These are phyloP conservation scores for Fusarium hostae DNA, from an alignment of 2,329 filamentous ascomycete species.

Conservation along the genomic window DNA sequence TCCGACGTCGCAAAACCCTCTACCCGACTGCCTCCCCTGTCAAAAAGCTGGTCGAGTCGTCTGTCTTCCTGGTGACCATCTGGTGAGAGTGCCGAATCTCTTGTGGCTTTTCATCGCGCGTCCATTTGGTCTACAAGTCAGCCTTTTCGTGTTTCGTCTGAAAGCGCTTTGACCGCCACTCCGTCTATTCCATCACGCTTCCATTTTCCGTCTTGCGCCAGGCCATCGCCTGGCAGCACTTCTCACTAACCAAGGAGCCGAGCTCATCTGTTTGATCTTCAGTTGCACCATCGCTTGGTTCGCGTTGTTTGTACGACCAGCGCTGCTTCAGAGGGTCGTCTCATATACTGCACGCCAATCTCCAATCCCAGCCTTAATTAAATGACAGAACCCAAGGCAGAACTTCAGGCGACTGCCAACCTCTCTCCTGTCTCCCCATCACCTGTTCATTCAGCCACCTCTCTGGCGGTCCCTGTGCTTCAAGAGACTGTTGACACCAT, in stretches of 20 bases:
- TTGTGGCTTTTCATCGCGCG: constrained; percentile 13
- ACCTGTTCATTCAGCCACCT: constrained; percentile 58
- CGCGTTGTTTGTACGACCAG: constrained; percentile 36
- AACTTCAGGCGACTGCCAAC: constrained; percentile 64
- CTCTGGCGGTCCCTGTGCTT: constrained; percentile 61
- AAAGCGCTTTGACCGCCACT: constrained; percentile 25
- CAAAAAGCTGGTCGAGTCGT: constrained; percentile 14
- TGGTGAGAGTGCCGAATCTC: constrained; percentile 21
- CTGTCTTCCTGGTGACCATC: constrained; percentile 8
- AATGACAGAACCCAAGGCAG: constrained; percentile 58
- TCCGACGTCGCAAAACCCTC: constrained; percentile 44
- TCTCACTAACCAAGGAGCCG: constrained; percentile 36
- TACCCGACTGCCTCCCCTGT: constrained; percentile 21
- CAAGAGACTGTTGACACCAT: constrained; percentile 64
- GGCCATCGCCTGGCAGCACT: constrained; percentile 34
- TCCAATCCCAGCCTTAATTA: constrained; percentile 41
- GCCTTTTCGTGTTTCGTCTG: constrained; percentile 19
- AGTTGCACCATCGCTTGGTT: constrained; percentile 32
- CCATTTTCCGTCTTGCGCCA: constrained; percentile 29
- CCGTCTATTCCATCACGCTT: constrained; percentile 21
- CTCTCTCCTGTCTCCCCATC: constrained; percentile 64
- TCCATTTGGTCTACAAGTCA: constrained; percentile 14
- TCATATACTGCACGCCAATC: constrained; percentile 31
- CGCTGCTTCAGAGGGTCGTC: constrained; percentile 24
- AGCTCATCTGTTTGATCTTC: constrained; percentile 30